Conservation (phyloP, 2,329 filamentous ascomycete genomes). For the Sporothrix pseudoabietina region DNA sequence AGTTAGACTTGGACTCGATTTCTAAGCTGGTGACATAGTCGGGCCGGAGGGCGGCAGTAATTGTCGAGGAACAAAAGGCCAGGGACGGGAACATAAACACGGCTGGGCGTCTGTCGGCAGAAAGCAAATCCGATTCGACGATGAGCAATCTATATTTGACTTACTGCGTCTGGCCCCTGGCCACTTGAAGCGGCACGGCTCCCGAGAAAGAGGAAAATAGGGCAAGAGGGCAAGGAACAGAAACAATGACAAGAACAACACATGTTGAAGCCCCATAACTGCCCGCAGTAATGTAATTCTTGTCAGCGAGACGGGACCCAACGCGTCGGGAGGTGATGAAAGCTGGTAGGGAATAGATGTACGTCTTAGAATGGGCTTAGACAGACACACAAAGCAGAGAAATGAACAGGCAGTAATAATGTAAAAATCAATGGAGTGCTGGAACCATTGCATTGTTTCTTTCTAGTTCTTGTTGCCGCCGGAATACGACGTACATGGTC, state of each 20-base stretch:
- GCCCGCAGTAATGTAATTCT: not conserved
- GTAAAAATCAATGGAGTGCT: not conserved
- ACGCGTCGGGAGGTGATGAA: not conserved
- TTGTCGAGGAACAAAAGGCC: not conserved
- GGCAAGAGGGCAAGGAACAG: not conserved
- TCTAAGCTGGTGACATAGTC: slow-evolving; percentile 11
- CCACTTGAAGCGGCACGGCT: not conserved
- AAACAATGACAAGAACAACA: not conserved
- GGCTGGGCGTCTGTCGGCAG: slow-evolving; percentile 1
- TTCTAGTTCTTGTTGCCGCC: not conserved
- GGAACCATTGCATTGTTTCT: not conserved
- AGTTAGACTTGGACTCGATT: not conserved
- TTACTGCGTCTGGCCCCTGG: not conserved
- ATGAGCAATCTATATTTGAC: slow-evolving; percentile 1
- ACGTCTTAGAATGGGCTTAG: too few species aligned
- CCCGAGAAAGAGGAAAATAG: not conserved
- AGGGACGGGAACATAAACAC: not conserved
- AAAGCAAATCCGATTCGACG: not conserved
- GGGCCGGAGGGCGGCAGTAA: not conserved
- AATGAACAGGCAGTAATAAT: not conserved
- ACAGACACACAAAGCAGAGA: not conserved
- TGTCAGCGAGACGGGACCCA: slow-evolving; percentile 13
- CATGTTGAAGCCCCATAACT: not conserved
- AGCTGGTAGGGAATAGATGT: not conserved
- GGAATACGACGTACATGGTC: not conserved